Base-by-base conservation (phyloP, 345 rosid genomes). In the Bruguiera gymnorhiza region DNA sequence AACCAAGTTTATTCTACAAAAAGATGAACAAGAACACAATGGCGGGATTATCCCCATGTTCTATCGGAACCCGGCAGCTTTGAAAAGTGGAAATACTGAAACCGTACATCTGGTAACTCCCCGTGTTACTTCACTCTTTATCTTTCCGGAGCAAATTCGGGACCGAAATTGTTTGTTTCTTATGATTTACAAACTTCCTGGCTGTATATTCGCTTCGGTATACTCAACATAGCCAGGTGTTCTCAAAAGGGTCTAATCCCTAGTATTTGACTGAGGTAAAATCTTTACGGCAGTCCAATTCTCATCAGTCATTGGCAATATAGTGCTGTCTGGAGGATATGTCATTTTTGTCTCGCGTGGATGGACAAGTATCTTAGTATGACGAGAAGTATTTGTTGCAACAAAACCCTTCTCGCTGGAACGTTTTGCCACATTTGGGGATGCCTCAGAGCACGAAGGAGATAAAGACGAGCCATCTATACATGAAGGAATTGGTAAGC, bases 211-310 rank as follows among this genome's bases (percentile, higher is more conserved):
- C 46, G 3, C 46, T 39, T 39, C 0, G 18, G 50, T 43, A 43
- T 43, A 13, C 50, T 43, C 15, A 43, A 13, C 18, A 43, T 43
- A 13, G 50, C 18, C 50, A 13, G 50, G 50, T 13, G 0, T 15
- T 23, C 29, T 23, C 18, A 43, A 3, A 19, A 67, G 13, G n/a
- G 6, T 48, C 32, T 50, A 56, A 65, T 56, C 60, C 20, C 66
- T 23, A n/a, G 15, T 1, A 55, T 55, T 65, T 11, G 58, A 36
- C 64, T 43, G 48, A 62, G 77, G 23, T 5, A 54, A 27, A 5
- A 68, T 6, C 69, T 68, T 60, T 55, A 76, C 55, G 0, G 85
- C 79, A 65, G 71, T 79, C 80, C 69, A 82, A 15, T 62, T 48
- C 24, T 68, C 72, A 53, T 82, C 79, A 18, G 72, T 74, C 29